These are phyloP conservation scores for Heterococcus sp. DNA, from an alignment of 108 stramenopile genomes.

Conservation along the genomic window DNA sequence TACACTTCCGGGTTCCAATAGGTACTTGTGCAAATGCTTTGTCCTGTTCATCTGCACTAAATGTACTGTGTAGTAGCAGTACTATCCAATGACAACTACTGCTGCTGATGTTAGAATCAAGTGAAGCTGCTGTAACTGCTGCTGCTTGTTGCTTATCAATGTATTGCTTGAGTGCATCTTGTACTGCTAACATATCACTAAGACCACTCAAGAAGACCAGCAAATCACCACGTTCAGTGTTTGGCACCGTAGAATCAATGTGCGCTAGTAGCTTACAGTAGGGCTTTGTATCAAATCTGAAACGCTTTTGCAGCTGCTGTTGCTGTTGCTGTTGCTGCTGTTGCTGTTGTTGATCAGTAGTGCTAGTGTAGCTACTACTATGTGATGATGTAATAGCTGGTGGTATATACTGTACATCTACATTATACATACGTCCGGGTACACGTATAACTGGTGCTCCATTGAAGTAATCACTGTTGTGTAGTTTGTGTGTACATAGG, in stretches of 20 bases:
- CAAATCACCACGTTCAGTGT: constrained; percentile 28
- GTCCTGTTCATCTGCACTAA: constrained; percentile 47
- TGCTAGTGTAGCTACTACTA: neutral
- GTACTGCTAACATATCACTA: constrained; percentile 27
- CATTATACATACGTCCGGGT: constrained; percentile 65
- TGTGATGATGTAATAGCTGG: neutral
- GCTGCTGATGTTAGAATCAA: neutral
- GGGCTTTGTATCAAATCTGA: constrained; percentile 15
- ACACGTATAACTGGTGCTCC: constrained; percentile 70
- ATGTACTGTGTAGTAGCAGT: constrained; percentile 52
- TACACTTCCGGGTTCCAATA: constrained; percentile 57
- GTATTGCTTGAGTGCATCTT: constrained; percentile 11
- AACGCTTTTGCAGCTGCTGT: neutral
- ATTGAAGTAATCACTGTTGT: constrained; percentile 68
- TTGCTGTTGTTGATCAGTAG: too few species aligned
- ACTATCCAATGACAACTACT: constrained; percentile 28
- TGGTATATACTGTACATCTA: constrained; percentile 45
- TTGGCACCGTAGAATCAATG: constrained; percentile 13
- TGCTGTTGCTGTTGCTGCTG: neutral
- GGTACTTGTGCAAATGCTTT: constrained; percentile 49
- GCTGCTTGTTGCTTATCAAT: constrained; percentile 1
- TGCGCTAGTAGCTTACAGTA: constrained; percentile 20
- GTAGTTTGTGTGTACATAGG: too few species aligned
- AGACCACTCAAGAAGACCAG: constrained; percentile 33
- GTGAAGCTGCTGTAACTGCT: neutral